Evolutionary conservation across 306 rosid genomes (phyloP), one percentile per base, ranked within the genome.

Genomic region (Elaeagnus macrophylla): DNA sequence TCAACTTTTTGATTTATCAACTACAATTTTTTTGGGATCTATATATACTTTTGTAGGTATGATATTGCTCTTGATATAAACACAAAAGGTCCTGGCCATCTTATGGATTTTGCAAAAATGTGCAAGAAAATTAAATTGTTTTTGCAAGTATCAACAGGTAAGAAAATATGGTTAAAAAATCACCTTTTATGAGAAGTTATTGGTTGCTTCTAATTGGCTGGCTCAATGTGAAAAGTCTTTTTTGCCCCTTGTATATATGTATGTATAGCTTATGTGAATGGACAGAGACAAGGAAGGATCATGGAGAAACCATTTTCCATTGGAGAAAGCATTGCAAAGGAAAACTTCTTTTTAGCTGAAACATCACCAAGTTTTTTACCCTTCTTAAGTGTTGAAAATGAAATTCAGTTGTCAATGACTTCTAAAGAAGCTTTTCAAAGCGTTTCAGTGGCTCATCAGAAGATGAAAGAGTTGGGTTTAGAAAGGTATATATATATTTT

Each of bases 261-360:
- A 51, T 68, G 45, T 56, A 52, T 66, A 91, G 99, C 96, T 56
- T 91, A 87, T 72, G 99, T 84, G 47, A 91, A 91, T 80, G 99
- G 99, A 67, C 83, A 82, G 80, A 91, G 96, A 71, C 95, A 87
- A 69, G 99, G 95, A 50, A 78, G 72, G 63, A 70, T 91, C 48
- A 77, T 82, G 80, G 99, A 91, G 64, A 86, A 71, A 65, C 83
- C 89, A 54, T 91, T 91, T 69, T 45, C 70, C 50, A 63, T 76
- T 45, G 95, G 91, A 64, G 94, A 90, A 45, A 79, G 69, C 79
- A 83, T 90, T 69, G 82, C 81, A 48, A 72, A 65, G 48, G 95
- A 84, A 64, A 73, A 56, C 6, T 64, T 75, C 12, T 72, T 20
- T 20, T 20, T 3, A 20, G 32, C 94, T 15, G 75, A 77, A 51